Base-by-base conservation (phyloP, 176 grass and related monocot genomes). In the Ananas comosus region DNA sequence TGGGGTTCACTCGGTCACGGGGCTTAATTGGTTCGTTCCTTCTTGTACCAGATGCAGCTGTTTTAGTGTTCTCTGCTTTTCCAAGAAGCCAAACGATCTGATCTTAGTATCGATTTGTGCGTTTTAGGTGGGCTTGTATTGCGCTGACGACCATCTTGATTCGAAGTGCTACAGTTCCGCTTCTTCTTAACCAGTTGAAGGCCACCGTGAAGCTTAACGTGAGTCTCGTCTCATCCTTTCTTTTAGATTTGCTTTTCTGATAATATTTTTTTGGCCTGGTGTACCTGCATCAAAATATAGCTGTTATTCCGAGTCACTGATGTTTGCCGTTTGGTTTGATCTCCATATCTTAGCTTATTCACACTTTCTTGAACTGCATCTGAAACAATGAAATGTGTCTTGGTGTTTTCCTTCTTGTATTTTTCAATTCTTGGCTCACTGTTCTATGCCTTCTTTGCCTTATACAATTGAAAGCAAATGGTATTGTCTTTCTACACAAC, bases 81-180 rank as follows among this genome's bases (percentile, higher is more conserved):
- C 6, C 33, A 42, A 42, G 5, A 42, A 42, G 33, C 33, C 33
- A 7, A 42, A 42, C 1, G 33, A 7, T 53, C 49, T 18, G 33
- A 22, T 51, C 69, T 72, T 71, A 61, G 47, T 53, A 67, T 63
- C 51, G 23, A 14, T 24, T 50, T 27, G 49, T 78, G 27, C 76
- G 53, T 87, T 50, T 80, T 56, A 99, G 94, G 94, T 99, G 94
- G 94, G 86, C 74, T 1, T 90, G 72, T 74, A 99, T 99, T 66
- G 94, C 70, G 6, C 24, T 99, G 74, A 84, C 89, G 25, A 93
- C 94, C 12, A 2, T 99, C 63, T 59, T 99, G 74, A 99, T 99
- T 76, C 80, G 94, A 70, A 77, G 21, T 5, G 68, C 72, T 29
- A 88, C 89, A 4, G 1, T 97, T 17, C 94, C 94, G 1, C 54